A percentile compares a stretch with the other conserved stretches of the same genome.
These are phyloP conservation scores for Mortierella sp. DNA, from an alignment of 371 early-diverging fungal species.

Conservation along the genomic window DNA sequence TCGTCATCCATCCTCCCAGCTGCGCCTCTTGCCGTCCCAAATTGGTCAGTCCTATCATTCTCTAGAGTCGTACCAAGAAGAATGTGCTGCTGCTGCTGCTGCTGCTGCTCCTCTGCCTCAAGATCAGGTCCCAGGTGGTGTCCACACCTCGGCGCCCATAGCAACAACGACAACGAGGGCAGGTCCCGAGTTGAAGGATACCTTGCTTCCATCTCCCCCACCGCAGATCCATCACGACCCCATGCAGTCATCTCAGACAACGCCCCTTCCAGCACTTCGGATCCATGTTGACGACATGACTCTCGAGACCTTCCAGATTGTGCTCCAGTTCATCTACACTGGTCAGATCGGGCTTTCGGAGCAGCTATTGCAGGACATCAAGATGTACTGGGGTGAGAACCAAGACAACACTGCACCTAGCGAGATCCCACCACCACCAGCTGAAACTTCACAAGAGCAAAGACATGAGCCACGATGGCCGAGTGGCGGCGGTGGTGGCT, in stretches of 20 bases:
- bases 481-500: no score
- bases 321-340: constrained; percentile 33
- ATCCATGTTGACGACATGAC: constrained; percentile 19
- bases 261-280: constrained; percentile 12
- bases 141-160: neutral
- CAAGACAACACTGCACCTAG: constrained; percentile 1
- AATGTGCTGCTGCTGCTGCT: no score
- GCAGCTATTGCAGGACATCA: constrained; percentile 4
- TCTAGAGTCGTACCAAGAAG: no score
- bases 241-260: neutral
- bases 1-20: no score
- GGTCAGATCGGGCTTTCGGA: constrained; percentile 18
- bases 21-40: no score
- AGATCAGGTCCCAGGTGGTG: no score
- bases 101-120: no score
- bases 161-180: no score
- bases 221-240: neutral
- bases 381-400: constrained; percentile 2
- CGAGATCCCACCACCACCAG: neutral
- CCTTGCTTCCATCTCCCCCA: no score
- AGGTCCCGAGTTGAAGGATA: no score
- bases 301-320: constrained; percentile 13
- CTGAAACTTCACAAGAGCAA: neutral
- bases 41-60: no score
- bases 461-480: no score